phyloP scores from a whole-genome alignment of 345 rosid genomes.

The Populus tremula region DNA sequence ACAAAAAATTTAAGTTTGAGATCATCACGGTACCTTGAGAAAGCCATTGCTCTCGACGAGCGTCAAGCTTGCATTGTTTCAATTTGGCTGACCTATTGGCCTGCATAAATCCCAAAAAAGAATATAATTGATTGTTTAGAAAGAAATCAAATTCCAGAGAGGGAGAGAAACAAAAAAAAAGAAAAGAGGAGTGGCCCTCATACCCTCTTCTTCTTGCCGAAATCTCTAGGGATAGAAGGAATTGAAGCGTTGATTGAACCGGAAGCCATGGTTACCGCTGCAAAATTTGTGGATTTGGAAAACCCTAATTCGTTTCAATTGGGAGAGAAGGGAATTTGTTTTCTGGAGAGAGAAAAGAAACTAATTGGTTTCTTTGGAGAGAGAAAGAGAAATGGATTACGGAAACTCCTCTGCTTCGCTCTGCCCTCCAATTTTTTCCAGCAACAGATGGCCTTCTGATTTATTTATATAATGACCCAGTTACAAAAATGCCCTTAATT shows the following conservation, averaged over 20 bases:
- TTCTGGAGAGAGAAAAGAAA: constrained; percentile 18
- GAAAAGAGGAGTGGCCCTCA: not conserved
- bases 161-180: not conserved
- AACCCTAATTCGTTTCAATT: constrained; percentile 45
- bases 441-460: not conserved
- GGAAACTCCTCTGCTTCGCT: constrained; percentile 68
- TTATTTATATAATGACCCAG: not conserved
- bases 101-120: constrained; percentile 38
- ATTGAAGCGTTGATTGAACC: constrained; percentile 61
- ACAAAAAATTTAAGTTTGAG: not conserved
- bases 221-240: constrained; percentile 53
- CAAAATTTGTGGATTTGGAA: constrained; percentile 6
- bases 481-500: not conserved
- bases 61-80: constrained; percentile 91
- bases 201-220: constrained; percentile 79
- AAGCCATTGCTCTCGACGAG: constrained; percentile 97
- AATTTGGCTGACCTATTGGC: constrained; percentile 82
- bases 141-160: not conserved
- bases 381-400: constrained; percentile 54
- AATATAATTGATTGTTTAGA: not conserved
- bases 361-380: constrained; percentile 9
- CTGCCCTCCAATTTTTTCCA: constrained; percentile 11
- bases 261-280: constrained; percentile 49
- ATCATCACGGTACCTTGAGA: constrained; percentile 60
- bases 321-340: not conserved